phyloP scores from a whole-genome alignment of 768 basidiomycete species.

The Amylocystis lapponica region DNA sequence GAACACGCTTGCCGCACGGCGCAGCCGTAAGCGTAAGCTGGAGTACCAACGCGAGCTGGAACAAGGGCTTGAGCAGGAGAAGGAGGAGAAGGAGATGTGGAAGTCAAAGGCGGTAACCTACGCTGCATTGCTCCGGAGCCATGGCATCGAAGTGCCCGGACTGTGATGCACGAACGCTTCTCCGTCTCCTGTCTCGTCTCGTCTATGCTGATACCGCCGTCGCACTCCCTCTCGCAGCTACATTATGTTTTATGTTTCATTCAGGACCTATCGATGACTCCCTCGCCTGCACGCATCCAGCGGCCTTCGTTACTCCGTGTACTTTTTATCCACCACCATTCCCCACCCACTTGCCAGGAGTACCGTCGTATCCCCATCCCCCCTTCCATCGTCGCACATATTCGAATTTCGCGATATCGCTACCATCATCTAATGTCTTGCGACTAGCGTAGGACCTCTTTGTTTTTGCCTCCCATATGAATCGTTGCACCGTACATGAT shows the following conservation, averaged over 20 bases:
- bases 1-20: constrained; percentile 83
- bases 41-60: constrained; percentile 65
- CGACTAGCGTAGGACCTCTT: no score
- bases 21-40: constrained; percentile 70
- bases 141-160: constrained; percentile 49
- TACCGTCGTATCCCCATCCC: constrained; percentile 47
- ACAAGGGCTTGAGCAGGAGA: constrained; percentile 44
- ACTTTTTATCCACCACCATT: constrained; percentile 27
- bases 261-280: no score
- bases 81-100: constrained; percentile 58
- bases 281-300: constrained; percentile 1
- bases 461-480: no score
- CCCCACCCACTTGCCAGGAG: constrained; percentile 45
- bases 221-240: constrained; percentile 12
- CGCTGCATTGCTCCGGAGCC: constrained; percentile 48
- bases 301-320: constrained; percentile 43
- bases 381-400: constrained; percentile 1
- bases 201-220: constrained; percentile 23
- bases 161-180: constrained; percentile 7
- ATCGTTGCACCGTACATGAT: no score
- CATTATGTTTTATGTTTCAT: constrained; percentile 11
- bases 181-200: not conserved
- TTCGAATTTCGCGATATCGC: no score
- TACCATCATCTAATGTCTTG: no score
- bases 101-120: constrained; percentile 43